Evolutionary conservation across 495 filamentous ascomycete species (phyloP).

Genomic region (Lasiosphaeris hirsuta): DNA sequence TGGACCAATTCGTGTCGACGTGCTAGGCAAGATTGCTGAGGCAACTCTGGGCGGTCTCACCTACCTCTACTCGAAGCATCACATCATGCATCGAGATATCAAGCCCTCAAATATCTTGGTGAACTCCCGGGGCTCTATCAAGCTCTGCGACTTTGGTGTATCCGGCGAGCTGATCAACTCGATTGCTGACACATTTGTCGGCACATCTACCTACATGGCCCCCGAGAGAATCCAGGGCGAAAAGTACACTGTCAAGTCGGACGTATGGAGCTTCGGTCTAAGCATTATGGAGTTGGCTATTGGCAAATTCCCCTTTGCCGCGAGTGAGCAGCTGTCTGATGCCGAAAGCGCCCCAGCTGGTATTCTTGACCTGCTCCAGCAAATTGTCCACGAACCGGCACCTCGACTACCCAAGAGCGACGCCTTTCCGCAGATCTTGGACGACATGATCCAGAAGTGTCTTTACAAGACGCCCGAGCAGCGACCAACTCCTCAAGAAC

Average conservation of each 20-base stretch:
- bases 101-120: slow-evolving; percentile 97
- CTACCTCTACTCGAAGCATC: slow-evolving; percentile 89
- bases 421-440: slow-evolving; percentile 89
- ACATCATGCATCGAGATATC: slow-evolving; percentile 98
- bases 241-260: slow-evolving; percentile 95
- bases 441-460: slow-evolving; percentile 96
- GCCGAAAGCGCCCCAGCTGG: slow-evolving; percentile 78
- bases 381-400: slow-evolving; percentile 94
- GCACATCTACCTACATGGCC: slow-evolving; percentile 98
- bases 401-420: slow-evolving; percentile 93
- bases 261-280: slow-evolving; percentile 98
- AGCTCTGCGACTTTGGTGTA: slow-evolving; percentile 97
- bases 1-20: slow-evolving; percentile 94
- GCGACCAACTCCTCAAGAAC: slow-evolving; percentile 85
- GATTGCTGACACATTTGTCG: slow-evolving; percentile 95
- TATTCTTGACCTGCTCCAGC: slow-evolving; percentile 92
- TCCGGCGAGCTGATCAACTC: slow-evolving; percentile 95
- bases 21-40: slow-evolving; percentile 97
- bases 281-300: slow-evolving; percentile 95
- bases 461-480: slow-evolving; percentile 81
- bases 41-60: slow-evolving; percentile 90
- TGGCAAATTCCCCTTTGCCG: slow-evolving; percentile 90
- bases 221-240: slow-evolving; percentile 95
- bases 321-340: slow-evolving; percentile 63
- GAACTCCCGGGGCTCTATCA: slow-evolving; percentile 90